Percentiles rank a stretch among this genome's conserved stretches.
Evolutionary conservation across 2,329 filamentous ascomycete species (phyloP).

Genomic region (Grosmannia serpens): DNA sequence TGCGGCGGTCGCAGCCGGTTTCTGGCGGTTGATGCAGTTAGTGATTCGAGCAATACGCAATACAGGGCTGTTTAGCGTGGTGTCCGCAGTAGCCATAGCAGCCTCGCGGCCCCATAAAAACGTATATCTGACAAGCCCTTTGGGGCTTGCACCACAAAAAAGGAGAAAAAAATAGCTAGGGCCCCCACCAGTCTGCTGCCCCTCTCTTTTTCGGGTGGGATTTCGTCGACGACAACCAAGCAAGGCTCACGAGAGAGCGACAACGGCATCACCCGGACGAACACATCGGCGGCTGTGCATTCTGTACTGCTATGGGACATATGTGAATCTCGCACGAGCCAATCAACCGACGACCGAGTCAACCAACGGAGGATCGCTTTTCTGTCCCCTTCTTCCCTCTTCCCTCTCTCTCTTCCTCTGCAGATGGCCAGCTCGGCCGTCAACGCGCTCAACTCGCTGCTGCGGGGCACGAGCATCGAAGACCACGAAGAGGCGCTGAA

Average conservation of each 20-base stretch:
- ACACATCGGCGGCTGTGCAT: too few species aligned
- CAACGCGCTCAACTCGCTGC: slow-evolving; percentile 38
- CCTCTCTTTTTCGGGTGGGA: slow-evolving; percentile 1
- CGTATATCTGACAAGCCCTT: slow-evolving; percentile 4
- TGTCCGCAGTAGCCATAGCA: background rate
- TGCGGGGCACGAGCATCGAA: slow-evolving; percentile 43
- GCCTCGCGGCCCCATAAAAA: slow-evolving; percentile 1
- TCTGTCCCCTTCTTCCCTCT: background rate
- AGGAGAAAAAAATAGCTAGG: background rate
- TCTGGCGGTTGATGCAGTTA: too few species aligned
- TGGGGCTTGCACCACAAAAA: slow-evolving; percentile 1
- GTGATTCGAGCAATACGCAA: too few species aligned
- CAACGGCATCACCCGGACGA: background rate
- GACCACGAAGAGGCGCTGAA: slow-evolving; percentile 67
- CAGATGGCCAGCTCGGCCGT: slow-evolving; percentile 24
- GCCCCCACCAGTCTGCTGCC: slow-evolving; percentile 5
- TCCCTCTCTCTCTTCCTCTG: background rate
- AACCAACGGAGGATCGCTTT: background rate
- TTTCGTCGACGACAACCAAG: background rate
- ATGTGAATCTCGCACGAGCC: too few species aligned
- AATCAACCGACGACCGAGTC: too few species aligned
- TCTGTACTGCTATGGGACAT: too few species aligned
- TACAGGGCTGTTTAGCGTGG: too few species aligned
- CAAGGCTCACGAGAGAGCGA: background rate
- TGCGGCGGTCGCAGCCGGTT: slow-evolving; percentile 9